Base-by-base conservation (phyloP, 2,329 filamentous ascomycete genomes). In the Trichoderma sp. region DNA sequence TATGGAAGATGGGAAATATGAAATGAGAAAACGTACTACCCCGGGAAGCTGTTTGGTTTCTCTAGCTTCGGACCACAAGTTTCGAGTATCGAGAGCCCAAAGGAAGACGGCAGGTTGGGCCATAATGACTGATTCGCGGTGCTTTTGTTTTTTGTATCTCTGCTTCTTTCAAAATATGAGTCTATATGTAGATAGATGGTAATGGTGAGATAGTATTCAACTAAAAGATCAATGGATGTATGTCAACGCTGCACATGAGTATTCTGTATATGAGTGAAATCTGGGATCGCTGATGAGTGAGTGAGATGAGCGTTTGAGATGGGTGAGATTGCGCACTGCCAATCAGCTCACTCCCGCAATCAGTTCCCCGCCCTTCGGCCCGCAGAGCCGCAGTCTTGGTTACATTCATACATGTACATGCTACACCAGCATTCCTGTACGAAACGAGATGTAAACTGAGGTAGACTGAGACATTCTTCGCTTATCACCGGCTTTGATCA, bases 41-140 rank as follows among this genome's bases (percentile, higher is more conserved):
- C 77, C 77, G 71, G 81, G 77, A 40, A 87, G 82, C 33, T 88
- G 79, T 40, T 78, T 79, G 14, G 86, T 87, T 75, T 83, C 78
- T 58, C 74, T 77, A 27, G 82, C 86, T 67, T 79, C 79, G n/a
- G 86, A 83, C 85, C 87, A 91, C 63, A 89, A 80, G 3, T 77
- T 72, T 47, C 88, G 82, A 4, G 88, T 90, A 78, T 91, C 88
- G 47, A 91, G 79, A 68, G 89, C 79, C 86, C 88, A 90, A 79
- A 89, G 87, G 70, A 88, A 80, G 62, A 89, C 79, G 58, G 71
- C 53, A 47, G 72, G 24, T 14, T 58, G 53, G 31, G 53, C 49
- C 68, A 70, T 70, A 16, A 24, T 24, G 60, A 8, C 13, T 40
- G 40, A 6, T 16, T n/a, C 16, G n/a, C 24, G 13, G 11, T 24